Conservation (phyloP, 2,329 filamentous ascomycete genomes). For the Colletotrichum gloeosporioides region DNA sequence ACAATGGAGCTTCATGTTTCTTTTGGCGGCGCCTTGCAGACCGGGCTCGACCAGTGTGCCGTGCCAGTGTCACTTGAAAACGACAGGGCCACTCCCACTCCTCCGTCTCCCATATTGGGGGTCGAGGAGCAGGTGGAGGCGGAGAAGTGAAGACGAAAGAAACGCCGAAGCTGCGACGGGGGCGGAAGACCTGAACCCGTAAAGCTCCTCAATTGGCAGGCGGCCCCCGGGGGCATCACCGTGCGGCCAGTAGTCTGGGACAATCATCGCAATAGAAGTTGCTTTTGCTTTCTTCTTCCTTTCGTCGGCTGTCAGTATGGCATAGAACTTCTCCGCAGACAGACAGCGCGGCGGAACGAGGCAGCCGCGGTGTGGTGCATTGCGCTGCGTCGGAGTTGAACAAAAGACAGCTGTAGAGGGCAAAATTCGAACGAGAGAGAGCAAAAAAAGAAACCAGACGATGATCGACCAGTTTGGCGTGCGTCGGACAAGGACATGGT, state of each 20-base stretch:
- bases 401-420: not conserved
- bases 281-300: not conserved
- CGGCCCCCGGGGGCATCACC: not conserved
- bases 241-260: not conserved
- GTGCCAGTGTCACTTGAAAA: not conserved
- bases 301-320: not conserved
- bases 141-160: not conserved
- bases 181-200: not conserved
- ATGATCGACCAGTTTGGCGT: slow-evolving; percentile 6
- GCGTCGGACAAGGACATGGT: not conserved
- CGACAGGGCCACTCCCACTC: not conserved
- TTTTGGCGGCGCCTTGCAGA: slow-evolving; percentile 15
- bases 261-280: not conserved
- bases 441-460: not conserved
- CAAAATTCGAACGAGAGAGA: not conserved
- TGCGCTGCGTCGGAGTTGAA: not conserved
- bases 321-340: not conserved
- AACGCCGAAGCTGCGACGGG: not conserved
- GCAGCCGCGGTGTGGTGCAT: not conserved
- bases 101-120: not conserved
- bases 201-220: not conserved
- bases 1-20: slow-evolving; percentile 4
- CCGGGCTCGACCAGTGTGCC: not conserved
- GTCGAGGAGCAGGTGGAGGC: not conserved
- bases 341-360: not conserved